Conservation (phyloP, 2,329 filamentous ascomycete species). For the Simplicillium aogashimaense region DNA sequence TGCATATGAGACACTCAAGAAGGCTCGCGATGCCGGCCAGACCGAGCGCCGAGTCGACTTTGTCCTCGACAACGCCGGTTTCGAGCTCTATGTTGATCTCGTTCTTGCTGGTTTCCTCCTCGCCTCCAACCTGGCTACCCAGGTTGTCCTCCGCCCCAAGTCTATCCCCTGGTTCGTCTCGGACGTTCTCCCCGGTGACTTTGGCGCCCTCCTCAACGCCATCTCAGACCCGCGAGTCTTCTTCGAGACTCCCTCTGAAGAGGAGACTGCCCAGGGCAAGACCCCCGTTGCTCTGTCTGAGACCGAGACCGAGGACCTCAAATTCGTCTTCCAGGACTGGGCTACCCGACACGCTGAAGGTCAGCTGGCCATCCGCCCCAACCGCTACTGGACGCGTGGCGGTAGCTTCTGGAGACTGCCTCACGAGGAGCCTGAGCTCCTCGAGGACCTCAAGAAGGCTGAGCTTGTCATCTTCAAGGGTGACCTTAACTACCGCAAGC, state of each 20-base stretch:
- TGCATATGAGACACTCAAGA: conserved; percentile 60
- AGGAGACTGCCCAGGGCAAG: conserved; percentile 47
- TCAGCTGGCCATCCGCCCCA: conserved; percentile 71
- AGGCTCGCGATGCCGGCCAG: conserved; percentile 52
- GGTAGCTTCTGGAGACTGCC: conserved; percentile 88
- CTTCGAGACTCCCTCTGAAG: conserved; percentile 66
- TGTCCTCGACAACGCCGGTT: conserved; percentile 92
- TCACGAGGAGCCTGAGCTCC: conserved; percentile 52
- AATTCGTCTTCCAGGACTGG: conserved; percentile 78
- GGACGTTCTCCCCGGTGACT: conserved; percentile 82
- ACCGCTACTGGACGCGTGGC: conserved; percentile 82
- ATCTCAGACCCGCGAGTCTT: conserved; percentile 70
- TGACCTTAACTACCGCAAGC: conserved; percentile 90
- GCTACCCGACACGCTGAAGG: conserved; percentile 71
- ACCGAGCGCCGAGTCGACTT: conserved; percentile 77
- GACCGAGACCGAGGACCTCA: conserved; percentile 55
- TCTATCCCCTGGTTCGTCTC: conserved; percentile 97
- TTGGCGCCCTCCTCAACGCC: conserved; percentile 68
- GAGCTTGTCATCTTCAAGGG: conserved; percentile 96
- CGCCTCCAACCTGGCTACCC: conserved; percentile 73
- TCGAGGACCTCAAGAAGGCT: conserved; percentile 68
- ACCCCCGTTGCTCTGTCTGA: conserved; percentile 54
- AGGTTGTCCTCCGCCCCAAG: conserved; percentile 85
- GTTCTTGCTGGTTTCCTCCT: conserved; percentile 86
- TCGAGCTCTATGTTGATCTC: conserved; percentile 93